Evolutionary conservation across 1,284 basidiomycete genomes (phyloP).

Genomic region (Filobasidium uniguttulatum): DNA sequence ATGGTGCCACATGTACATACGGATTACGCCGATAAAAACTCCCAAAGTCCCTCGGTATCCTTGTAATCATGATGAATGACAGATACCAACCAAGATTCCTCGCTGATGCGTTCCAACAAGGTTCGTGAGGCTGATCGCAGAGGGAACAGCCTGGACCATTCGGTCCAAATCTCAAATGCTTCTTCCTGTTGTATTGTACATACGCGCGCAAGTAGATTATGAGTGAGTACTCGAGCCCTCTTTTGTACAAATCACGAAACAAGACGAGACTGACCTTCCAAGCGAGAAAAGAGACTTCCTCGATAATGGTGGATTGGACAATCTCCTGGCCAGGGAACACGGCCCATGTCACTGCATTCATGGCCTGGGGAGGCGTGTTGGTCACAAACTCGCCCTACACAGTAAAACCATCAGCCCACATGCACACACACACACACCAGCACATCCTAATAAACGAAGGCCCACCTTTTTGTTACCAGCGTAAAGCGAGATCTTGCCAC

Average conservation of each 20-base stretch:
- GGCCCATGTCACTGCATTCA: conserved; percentile 98
- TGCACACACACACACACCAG: neutral
- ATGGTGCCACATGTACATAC: no score
- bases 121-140: conserved; percentile 57
- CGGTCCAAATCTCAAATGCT: conserved; percentile 89
- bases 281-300: conserved; percentile 89
- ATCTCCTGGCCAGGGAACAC: conserved; percentile 98
- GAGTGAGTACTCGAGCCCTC: no score
- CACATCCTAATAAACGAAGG: neutral
- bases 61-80: conserved; percentile 92
- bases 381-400: conserved; percentile 73
- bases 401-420: neutral
- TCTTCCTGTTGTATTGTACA: conserved; percentile 70
- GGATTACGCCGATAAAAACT: conserved; percentile 51
- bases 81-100: conserved; percentile 78
- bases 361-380: conserved; percentile 80
- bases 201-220: no score
- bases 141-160: conserved; percentile 82
- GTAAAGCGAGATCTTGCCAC: conserved; percentile 62
- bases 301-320: conserved; percentile 94
- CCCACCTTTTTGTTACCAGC: conserved; percentile 65
- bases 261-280: conserved; percentile 58
- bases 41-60: conserved; percentile 66
- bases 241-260: neutral
- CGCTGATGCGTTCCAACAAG: conserved; percentile 56